Evolutionary conservation across 1,139 yeast species (phyloP).

Genomic region (Arxiozyma heterogenica): DNA sequence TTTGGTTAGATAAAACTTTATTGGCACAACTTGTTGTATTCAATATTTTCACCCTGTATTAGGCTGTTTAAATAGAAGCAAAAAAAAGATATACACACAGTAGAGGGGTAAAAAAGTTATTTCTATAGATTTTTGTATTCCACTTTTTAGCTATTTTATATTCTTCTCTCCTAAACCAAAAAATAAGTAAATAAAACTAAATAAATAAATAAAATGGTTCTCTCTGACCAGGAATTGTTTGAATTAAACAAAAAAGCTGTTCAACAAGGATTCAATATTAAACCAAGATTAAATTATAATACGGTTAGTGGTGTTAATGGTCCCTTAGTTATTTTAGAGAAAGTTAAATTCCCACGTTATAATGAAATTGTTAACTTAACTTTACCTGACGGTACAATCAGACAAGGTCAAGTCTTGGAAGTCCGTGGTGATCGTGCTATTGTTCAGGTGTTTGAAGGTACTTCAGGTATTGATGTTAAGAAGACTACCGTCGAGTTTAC

Average conservation of each 20-base stretch:
- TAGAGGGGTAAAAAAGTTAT: too few species aligned
- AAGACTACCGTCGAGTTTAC: constrained; percentile 96
- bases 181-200: not conserved
- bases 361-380: constrained; percentile 95
- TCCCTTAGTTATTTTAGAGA: constrained; percentile 90
- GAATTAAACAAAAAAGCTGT: constrained; percentile 88
- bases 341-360: constrained; percentile 92
- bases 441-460: constrained; percentile 98
- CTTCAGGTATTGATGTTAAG: constrained; percentile 95
- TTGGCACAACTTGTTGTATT: too few species aligned
- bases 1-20: too few species aligned
- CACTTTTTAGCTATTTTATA: not conserved
- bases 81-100: not conserved
- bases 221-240: constrained; percentile 35
- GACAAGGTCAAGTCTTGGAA: constrained; percentile 98
- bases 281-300: constrained; percentile 85
- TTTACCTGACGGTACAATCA: constrained; percentile 83
- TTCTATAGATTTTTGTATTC: not conserved
- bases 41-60: not conserved
- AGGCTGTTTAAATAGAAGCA: too few species aligned
- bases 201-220: constrained; percentile 14
- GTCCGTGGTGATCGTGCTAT: constrained; percentile 95
- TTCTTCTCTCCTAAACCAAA: not conserved
- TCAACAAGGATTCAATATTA: constrained; percentile 79
- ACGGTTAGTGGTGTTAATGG: constrained; percentile 98